Evolutionary conservation across 164 flowering plant genomes (phyloP), one percentile per base, ranked within the genome.

Genomic region (Taxillus chinensis): DNA sequence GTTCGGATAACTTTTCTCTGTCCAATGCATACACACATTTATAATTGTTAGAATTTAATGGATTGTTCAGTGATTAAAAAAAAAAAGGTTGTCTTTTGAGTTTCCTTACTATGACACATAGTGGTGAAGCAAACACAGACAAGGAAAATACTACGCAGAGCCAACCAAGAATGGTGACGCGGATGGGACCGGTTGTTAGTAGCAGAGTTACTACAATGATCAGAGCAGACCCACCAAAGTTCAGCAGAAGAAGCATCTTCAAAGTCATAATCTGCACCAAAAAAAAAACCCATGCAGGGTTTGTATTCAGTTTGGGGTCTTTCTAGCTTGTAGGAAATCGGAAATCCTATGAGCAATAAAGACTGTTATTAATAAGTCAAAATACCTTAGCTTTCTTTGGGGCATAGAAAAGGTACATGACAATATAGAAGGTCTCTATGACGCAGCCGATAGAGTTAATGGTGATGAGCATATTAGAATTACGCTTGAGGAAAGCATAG

Each of bases 101-200:
- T 10, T 3, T 45, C 7, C 77, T 77, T 59, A 88, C 97, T 75
- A 91, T 73, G 50, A 91, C 79, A 75, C 83, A 63, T 37, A 91
- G 76, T 51, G 97, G 97, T 39, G 97, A 91, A 15, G 74, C 84
- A 41, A 84, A 91, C 2, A 89, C 96, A 27, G 80, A 61, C 2
- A 84, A 63, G 8, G 93, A 73, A 61, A 89, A 81, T 7, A 73
- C 72, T 48, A 82, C 78, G 49, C 92, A 86, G 39, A 88, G 64
- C 87, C 86, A 85, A 56, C 97, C 97, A 14, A 89, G 73, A 53
- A 89, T 55, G 7, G 15, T 59, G 7, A 74, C 63, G 3, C 89
- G 82, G 5, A 43, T 71, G 16, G 63, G 11, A 2, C 80, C 89
- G 10, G 73, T 60, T 7, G 73, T 62, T 12, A 88, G 63, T 49